Evolutionary conservation across 108 stramenopile species (phyloP).

Genomic region (Fistulifera pelliculosa): DNA sequence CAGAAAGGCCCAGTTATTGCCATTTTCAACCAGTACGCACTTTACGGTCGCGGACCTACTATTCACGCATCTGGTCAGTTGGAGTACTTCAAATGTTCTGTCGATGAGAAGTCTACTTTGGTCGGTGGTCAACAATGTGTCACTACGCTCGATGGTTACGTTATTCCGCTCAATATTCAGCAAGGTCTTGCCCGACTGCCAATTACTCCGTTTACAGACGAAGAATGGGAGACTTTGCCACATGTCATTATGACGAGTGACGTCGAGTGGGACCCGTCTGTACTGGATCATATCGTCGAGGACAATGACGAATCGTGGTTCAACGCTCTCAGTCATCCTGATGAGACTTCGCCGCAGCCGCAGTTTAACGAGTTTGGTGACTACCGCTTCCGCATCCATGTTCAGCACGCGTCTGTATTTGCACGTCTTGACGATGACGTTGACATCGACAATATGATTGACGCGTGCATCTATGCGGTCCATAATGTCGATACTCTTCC

Average conservation of each 20-base stretch:
- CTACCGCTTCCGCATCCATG: too few relatives aligned
- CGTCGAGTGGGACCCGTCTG: constrained; percentile 20
- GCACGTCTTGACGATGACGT: too few relatives aligned
- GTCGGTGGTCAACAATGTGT: constrained; percentile 19
- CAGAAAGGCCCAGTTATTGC: constrained; percentile 15
- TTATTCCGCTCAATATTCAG: constrained; percentile 13
- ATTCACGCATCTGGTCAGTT: constrained; percentile 25
- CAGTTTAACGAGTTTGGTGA: too few relatives aligned
- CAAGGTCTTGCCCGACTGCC: constrained; percentile 14
- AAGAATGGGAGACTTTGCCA: constrained; percentile 17
- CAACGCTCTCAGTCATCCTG: not conserved
- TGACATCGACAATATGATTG: too few relatives aligned
- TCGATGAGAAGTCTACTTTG: constrained; percentile 11
- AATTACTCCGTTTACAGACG: constrained; percentile 17
- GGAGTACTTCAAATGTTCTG: constrained; percentile 3
- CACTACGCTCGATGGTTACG: constrained; percentile 19
- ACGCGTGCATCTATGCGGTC: too few relatives aligned
- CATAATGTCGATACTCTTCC: too few relatives aligned
- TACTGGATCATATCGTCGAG: constrained; percentile 8
- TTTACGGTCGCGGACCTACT: constrained; percentile 8
- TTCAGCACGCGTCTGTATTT: too few relatives aligned
- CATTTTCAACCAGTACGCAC: constrained; percentile 27
- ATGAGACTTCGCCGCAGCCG: too few relatives aligned
- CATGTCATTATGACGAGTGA: constrained; percentile 26
- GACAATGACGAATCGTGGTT: not conserved